Evolutionary conservation across 2,329 filamentous ascomycete genomes (phyloP), one percentile per base, ranked within the genome.

Genomic region (Nothophoma quercina): DNA sequence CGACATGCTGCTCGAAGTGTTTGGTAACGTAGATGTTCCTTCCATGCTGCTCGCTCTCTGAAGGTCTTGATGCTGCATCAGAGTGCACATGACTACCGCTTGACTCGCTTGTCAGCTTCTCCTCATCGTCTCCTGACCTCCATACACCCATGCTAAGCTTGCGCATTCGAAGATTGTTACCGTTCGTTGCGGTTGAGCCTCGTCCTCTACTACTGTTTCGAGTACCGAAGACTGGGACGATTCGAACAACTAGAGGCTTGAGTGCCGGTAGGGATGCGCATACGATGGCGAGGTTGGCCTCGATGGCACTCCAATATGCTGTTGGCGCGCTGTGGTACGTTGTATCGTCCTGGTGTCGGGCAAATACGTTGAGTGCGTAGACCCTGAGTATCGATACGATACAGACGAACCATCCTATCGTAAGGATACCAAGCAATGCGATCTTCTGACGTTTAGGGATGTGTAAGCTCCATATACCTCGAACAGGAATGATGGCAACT

Each of bases 401-500:
- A 30, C 68, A 72, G 4, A 70, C 67, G 38, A 71, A 67, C 65
- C 67, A 69, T 33, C 68, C 68, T n/a, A 71, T 58, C 3, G 64
- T 66, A 1, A 71, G 53, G 22, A 69, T 63, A 5, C 38, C 30
- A 8, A 69, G 26, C 1, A 70, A 47, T 3, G 60, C 65, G 6
- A 61, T 25, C 38, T 63, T 68, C 15, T 69, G 65, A 3, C 50
- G 52, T 21, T 40, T 57, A 0, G 61, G 58, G 4, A 69, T 63
- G 12, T 65, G 63, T 8, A 71, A 35, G 0, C 32, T 41, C 68
- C 63, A 70, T 9, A 71, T 60, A 7, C 55, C 57, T 4, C 53
- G 57, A 15, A 70, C 41, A 5, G 68, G 68, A 4, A 71, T 55
- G 9, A 51, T 39, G 2, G 64, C 66, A 12, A 71, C 58, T 19